Percentiles rank a stretch among this genome's conserved stretches.
Conservation (phyloP, 306 rosid species). For the Corylus heterophylla region DNA sequence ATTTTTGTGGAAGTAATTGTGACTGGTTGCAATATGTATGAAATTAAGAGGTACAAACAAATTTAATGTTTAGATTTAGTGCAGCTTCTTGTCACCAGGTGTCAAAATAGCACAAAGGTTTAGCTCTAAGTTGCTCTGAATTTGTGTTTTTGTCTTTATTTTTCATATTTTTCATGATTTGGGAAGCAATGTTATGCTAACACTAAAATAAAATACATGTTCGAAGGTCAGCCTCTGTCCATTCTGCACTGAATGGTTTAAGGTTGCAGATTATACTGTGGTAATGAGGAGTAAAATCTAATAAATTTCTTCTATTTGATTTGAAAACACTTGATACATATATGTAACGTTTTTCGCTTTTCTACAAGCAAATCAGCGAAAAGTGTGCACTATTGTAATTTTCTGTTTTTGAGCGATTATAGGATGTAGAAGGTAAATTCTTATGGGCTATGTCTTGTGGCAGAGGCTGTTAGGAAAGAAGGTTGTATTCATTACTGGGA, state of each 20-base stretch:
- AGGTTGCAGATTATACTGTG: background rate
- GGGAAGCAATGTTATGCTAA: background rate
- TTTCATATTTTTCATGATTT: background rate
- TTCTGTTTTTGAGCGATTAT: constrained; percentile 6
- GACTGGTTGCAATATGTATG: background rate
- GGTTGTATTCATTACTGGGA: constrained; percentile 85
- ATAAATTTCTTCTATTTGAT: background rate
- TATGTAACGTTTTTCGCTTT: background rate
- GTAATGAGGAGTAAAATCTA: background rate
- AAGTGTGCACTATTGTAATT: background rate
- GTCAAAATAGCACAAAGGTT: background rate
- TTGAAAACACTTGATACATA: background rate
- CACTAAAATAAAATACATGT: background rate
- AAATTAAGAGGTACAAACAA: background rate
- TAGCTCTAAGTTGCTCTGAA: background rate
- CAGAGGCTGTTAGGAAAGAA: constrained; percentile 77
- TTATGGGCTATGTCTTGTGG: constrained; percentile 27
- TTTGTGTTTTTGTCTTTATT: background rate
- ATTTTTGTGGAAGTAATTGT: background rate
- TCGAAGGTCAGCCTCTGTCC: background rate
- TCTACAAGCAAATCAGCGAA: background rate
- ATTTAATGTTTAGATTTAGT: background rate
- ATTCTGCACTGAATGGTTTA: no score
- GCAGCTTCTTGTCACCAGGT: background rate
- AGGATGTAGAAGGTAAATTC: constrained; percentile 6